These are phyloP conservation scores for Closterium sp. DNA, from an alignment of 139 green algal genomes.

Conservation along the genomic window DNA sequence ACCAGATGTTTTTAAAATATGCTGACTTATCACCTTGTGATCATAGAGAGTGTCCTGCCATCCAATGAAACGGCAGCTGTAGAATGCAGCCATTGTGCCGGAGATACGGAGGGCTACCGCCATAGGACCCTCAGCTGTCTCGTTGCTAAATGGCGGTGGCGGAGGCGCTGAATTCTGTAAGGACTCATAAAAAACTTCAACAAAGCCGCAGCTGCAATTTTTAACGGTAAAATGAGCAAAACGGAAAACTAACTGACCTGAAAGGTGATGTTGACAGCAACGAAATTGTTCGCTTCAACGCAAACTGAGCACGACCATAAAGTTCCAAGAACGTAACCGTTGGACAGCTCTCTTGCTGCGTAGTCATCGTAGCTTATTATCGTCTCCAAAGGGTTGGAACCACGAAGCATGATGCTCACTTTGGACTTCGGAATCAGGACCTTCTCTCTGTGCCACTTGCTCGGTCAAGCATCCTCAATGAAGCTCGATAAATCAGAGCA, in stretches of 20 bases:
- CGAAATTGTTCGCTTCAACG: background rate
- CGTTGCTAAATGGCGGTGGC: background rate
- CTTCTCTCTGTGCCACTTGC: background rate
- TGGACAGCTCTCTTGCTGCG: background rate
- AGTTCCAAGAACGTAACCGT: background rate
- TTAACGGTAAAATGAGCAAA: background rate
- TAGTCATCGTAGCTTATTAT: background rate
- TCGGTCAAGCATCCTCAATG: background rate
- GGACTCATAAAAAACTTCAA: background rate
- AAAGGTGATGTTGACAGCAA: background rate
- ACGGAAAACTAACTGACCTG: background rate
- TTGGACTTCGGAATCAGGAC: background rate
- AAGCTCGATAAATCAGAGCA: background rate
- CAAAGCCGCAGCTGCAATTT: background rate
- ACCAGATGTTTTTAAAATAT: too few relatives aligned
- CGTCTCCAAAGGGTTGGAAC: background rate
- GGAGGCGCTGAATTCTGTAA: background rate
- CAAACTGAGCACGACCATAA: background rate
- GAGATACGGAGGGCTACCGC: conserved; percentile 11
- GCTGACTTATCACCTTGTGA: background rate
- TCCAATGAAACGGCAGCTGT: conserved; percentile 33
- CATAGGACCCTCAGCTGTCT: background rate
- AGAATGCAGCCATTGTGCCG: conserved; percentile 20
- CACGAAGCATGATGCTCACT: background rate
- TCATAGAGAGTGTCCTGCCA: conserved; percentile 33